Percentiles rank a stretch among this genome's conserved stretches.
Evolutionary conservation across 1,284 basidiomycete species (phyloP).

Genomic region (Naganishia sp.): DNA sequence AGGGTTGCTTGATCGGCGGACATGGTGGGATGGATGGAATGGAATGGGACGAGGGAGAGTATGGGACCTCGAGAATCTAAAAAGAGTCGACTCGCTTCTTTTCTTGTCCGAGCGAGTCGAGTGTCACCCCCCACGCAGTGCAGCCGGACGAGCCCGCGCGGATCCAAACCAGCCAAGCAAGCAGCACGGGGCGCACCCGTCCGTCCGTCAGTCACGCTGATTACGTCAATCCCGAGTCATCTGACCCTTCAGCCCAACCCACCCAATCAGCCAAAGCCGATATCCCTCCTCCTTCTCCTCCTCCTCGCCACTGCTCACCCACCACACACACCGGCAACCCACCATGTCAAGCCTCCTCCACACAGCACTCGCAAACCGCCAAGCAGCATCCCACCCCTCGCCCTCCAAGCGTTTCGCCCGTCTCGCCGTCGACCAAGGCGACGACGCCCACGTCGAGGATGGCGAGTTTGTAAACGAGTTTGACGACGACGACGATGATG

Average conservation of each 20-base stretch:
- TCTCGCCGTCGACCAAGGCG: conserved; percentile 40
- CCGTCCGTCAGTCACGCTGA: neutral
- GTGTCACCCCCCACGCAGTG: no score
- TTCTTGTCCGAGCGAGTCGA: neutral
- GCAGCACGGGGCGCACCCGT: neutral
- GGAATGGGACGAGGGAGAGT: neutral
- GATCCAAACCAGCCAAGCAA: neutral
- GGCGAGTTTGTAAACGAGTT: conserved; percentile 31
- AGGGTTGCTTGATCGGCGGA: conserved; percentile 69
- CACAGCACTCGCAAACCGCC: conserved; percentile 52
- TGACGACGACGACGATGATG: conserved; percentile 37
- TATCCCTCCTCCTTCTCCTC: neutral
- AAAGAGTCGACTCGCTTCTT: neutral
- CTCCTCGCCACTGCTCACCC: neutral
- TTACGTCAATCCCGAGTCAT: conserved; percentile 11
- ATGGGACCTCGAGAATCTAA: neutral
- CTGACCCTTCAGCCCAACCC: neutral
- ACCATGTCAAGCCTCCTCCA: conserved; percentile 50
- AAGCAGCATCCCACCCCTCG: conserved; percentile 45
- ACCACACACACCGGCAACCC: neutral
- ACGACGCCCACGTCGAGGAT: conserved; percentile 56
- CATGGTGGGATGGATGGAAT: neutral
- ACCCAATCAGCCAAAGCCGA: neutral
- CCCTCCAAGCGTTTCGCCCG: conserved; percentile 37
- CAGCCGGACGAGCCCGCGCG: conserved; percentile 6